A percentile compares a stretch with the other conserved stretches of the same genome.
These are phyloP conservation scores for Scheffersomyces spartinae DNA, from an alignment of 805 yeast species.

Conservation along the genomic window DNA sequence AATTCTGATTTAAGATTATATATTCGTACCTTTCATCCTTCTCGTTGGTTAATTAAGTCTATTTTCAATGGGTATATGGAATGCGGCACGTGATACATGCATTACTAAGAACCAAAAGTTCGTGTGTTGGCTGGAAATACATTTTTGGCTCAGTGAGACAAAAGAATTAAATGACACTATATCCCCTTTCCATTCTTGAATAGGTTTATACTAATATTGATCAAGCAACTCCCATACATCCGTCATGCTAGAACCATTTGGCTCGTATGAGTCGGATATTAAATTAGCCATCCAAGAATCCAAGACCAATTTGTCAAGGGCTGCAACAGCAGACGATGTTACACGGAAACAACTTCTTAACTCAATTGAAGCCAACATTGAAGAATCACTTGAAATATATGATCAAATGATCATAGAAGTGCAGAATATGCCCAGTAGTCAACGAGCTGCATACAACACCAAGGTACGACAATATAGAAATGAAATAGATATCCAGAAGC, in stretches of 20 bases:
- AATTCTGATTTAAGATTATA: too few relatives aligned
- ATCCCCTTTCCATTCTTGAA: too few relatives aligned
- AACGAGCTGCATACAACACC: slow-evolving; percentile 60
- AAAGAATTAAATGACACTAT: too few relatives aligned
- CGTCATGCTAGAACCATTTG: slow-evolving; percentile 48
- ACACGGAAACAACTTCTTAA: slow-evolving; percentile 1
- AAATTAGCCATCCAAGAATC: slow-evolving; percentile 62
- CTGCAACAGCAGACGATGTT: neutral
- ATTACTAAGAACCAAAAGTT: too few relatives aligned
- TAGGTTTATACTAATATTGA: too few relatives aligned
- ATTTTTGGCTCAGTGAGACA: too few relatives aligned
- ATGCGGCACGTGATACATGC: too few relatives aligned
- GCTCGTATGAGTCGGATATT: slow-evolving; percentile 60
- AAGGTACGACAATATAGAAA: slow-evolving; percentile 62
- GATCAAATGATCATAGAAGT: slow-evolving; percentile 87
- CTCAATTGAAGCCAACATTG: slow-evolving; percentile 48
- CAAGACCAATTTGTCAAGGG: slow-evolving; percentile 40
- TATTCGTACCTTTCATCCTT: too few relatives aligned
- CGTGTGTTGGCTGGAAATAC: too few relatives aligned
- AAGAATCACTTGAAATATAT: slow-evolving; percentile 67
- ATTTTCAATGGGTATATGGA: too few relatives aligned
- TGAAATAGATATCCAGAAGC: slow-evolving; percentile 47
- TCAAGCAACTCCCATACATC: too few relatives aligned
- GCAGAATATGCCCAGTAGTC: slow-evolving; percentile 67
- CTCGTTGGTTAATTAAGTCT: too few relatives aligned